These are phyloP conservation scores for Lipomyces starkeyi DNA, from an alignment of 805 yeast genomes.

Conservation along the genomic window DNA sequence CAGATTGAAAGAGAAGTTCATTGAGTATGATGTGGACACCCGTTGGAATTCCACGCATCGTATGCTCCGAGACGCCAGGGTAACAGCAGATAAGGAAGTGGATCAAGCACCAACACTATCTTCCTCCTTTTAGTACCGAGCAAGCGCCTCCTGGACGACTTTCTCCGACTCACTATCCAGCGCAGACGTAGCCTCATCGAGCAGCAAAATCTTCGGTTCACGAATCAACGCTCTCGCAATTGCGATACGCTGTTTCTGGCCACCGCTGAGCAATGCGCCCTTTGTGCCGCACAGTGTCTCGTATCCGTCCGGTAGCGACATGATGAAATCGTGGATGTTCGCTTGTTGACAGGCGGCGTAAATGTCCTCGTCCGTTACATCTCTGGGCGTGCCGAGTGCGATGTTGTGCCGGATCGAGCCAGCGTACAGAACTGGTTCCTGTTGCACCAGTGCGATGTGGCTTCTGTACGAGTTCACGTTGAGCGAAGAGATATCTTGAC, in stretches of 20 bases:
- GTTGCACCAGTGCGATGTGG: constrained; percentile 65
- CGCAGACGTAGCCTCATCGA: constrained; percentile 65
- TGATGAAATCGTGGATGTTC: constrained; percentile 58
- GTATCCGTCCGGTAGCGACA: constrained; percentile 58
- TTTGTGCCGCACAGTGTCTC: constrained; percentile 57
- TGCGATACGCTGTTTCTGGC: constrained; percentile 69
- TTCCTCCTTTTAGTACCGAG: constrained; percentile 3
- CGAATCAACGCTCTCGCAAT: constrained; percentile 67
- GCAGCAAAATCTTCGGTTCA: constrained; percentile 59
- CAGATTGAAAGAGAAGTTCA: not conserved
- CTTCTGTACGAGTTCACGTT: constrained; percentile 59
- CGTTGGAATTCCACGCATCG: constrained; percentile 13
- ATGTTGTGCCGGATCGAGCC: constrained; percentile 81
- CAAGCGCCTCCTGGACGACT: constrained; percentile 66
- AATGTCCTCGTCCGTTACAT: constrained; percentile 50
- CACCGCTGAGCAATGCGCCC: constrained; percentile 66
- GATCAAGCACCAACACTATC: not conserved
- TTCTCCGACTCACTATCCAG: constrained; percentile 66
- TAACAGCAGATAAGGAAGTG: constrained; percentile 3
- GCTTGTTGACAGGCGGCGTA: constrained; percentile 56
- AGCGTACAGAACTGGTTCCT: constrained; percentile 69
- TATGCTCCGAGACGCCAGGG: not conserved
- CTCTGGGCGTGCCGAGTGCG: constrained; percentile 47
- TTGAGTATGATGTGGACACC: constrained; percentile 9
- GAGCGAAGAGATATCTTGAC: constrained; percentile 54